phyloP scores from a whole-genome alignment of 495 filamentous ascomycete genomes.

The Penicillium flavigenum region DNA sequence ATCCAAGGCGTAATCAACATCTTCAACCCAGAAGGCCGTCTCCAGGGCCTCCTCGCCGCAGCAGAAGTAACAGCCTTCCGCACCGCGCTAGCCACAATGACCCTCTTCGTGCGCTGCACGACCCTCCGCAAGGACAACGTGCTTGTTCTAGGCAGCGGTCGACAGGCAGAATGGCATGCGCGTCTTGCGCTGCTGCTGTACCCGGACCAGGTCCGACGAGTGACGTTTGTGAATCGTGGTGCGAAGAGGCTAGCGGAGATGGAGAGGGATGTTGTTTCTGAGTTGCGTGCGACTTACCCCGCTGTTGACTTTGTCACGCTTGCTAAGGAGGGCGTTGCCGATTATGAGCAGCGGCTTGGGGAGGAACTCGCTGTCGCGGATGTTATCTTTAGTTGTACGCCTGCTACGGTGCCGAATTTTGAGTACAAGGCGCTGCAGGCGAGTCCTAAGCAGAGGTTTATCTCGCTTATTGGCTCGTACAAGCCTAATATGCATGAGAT shows the following conservation, averaged over 20 bases:
- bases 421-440: conserved; percentile 50
- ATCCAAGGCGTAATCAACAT: conserved; percentile 75
- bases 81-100: conserved; percentile 79
- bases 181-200: conserved; percentile 72
- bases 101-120: conserved; percentile 63
- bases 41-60: conserved; percentile 79
- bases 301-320: conserved; percentile 24
- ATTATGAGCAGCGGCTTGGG: conserved; percentile 30
- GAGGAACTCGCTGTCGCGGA: conserved; percentile 47
- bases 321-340: conserved; percentile 31
- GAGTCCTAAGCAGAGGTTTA: conserved; percentile 61
- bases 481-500: conserved; percentile 84
- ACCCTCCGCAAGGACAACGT: conserved; percentile 57
- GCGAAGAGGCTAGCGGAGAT: conserved; percentile 47
- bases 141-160: conserved; percentile 80
- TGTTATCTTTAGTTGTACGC: conserved; percentile 80
- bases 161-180: conserved; percentile 92
- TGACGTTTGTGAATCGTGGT: conserved; percentile 75
- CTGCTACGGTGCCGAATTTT: conserved; percentile 61
- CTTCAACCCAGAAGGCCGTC: conserved; percentile 63
- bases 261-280: conserved; percentile 28
- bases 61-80: conserved; percentile 89
- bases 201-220: conserved; percentile 59
- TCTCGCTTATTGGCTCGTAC: conserved; percentile 82
- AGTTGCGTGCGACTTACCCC: conserved; percentile 30